Evolutionary conservation across 2,329 filamentous ascomycete species (phyloP).

Genomic region (Dichotomopilus funicola): DNA sequence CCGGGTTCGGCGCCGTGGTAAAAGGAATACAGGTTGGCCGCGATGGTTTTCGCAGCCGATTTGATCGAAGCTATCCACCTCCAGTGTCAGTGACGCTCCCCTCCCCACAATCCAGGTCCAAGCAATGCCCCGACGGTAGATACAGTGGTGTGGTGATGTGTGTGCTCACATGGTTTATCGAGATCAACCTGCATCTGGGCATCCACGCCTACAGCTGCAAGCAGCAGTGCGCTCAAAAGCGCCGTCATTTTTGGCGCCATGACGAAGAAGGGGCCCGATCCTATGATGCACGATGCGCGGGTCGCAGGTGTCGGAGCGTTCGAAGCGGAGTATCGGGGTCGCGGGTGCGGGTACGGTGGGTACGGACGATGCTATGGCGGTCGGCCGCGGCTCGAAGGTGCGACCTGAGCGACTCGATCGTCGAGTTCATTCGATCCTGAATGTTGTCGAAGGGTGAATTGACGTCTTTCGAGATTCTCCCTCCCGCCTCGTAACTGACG

Average conservation of each 20-base stretch:
- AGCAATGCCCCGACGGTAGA: not conserved
- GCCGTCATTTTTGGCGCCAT: constrained; percentile 10
- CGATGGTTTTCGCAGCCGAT: constrained; percentile 29
- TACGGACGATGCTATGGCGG: no score
- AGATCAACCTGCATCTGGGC: constrained; percentile 19
- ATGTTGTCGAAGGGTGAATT: no score
- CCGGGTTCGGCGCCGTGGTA: constrained; percentile 40
- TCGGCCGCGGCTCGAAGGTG: no score
- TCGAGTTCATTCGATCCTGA: no score
- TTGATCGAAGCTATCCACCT: constrained; percentile 18
- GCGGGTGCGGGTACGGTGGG: no score
- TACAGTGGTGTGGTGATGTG: no score
- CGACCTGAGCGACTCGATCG: no score
- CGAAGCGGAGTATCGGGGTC: no score
- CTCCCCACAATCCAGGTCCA: not conserved
- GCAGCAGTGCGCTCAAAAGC: constrained; percentile 14
- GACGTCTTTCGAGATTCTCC: no score
- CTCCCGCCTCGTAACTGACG: no score
- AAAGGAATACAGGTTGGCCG: constrained; percentile 39
- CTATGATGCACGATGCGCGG: no score
- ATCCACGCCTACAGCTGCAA: constrained; percentile 8
- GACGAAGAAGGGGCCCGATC: not conserved
- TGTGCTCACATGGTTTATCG: constrained; percentile 13
- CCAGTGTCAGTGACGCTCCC: not conserved
- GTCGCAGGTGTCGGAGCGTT: no score